Evolutionary conservation across 2,329 filamentous ascomycete genomes (phyloP).

Genomic region (Penicillium sp.): DNA sequence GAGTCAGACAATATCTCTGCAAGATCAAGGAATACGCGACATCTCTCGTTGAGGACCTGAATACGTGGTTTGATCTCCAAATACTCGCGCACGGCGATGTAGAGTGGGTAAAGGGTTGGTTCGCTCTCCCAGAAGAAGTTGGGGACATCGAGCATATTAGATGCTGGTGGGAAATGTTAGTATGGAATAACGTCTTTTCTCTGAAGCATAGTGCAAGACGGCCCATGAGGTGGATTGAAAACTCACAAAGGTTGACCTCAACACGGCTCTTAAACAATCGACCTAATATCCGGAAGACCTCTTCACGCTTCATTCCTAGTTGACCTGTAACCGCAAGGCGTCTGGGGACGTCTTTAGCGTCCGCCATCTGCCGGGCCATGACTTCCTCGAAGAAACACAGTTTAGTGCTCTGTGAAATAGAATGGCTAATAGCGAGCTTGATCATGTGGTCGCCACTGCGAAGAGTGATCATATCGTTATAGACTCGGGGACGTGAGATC

Average conservation of each 20-base stretch:
- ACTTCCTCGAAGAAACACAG: constrained; percentile 93
- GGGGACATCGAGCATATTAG: constrained; percentile 91
- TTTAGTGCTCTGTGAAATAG: constrained; percentile 95
- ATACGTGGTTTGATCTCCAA: constrained; percentile 96
- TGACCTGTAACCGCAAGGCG: constrained; percentile 83
- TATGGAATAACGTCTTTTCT: background rate
- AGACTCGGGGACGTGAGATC: constrained; percentile 83
- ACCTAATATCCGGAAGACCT: constrained; percentile 89
- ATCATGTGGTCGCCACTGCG: constrained; percentile 97
- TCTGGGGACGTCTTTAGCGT: constrained; percentile 89
- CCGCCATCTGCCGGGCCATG: constrained; percentile 90
- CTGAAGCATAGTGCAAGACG: background rate
- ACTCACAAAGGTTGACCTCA: constrained; percentile 94
- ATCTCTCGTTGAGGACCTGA: constrained; percentile 94
- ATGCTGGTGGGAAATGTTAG: constrained; percentile 55
- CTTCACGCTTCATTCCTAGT: constrained; percentile 83
- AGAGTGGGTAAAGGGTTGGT: constrained; percentile 89
- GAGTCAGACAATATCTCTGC: constrained; percentile 92
- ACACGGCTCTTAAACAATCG: constrained; percentile 89
- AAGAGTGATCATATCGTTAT: constrained; percentile 99
- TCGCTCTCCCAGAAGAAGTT: constrained; percentile 87
- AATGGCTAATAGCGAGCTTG: constrained; percentile 94
- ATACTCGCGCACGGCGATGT: constrained; percentile 91
- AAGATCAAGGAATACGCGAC: constrained; percentile 91
- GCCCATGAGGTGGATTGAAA: background rate